These are phyloP conservation scores for Malassezia dermatis DNA, from an alignment of 1,284 basidiomycete species.

Conservation along the genomic window DNA sequence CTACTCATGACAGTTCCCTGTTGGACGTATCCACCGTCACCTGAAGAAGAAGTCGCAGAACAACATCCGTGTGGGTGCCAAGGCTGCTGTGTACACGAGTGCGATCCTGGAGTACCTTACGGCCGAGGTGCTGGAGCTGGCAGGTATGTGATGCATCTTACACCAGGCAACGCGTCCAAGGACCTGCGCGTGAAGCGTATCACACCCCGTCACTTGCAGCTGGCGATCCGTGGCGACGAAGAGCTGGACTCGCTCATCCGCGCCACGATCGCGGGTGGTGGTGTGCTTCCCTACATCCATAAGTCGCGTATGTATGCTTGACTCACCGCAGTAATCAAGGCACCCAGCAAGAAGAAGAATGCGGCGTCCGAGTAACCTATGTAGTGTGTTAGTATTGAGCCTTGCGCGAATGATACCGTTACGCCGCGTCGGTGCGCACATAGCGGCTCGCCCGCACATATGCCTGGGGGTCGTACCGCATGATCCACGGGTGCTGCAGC, in stretches of 20 bases:
- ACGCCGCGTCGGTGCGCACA: not conserved
- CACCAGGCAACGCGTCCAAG: constrained; percentile 82
- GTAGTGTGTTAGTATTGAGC: constrained; percentile 1
- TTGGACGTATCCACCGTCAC: constrained; percentile 89
- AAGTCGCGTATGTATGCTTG: constrained; percentile 52
- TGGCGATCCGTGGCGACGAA: constrained; percentile 91
- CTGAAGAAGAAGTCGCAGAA: constrained; percentile 84
- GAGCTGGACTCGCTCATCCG: constrained; percentile 59
- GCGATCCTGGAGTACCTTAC: constrained; percentile 83
- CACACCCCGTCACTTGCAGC: constrained; percentile 81
- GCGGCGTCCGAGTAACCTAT: constrained; percentile 6
- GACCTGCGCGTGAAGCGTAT: constrained; percentile 93
- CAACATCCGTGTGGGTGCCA: constrained; percentile 82
- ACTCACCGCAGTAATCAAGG: constrained; percentile 18
- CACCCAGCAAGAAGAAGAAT: constrained; percentile 17
- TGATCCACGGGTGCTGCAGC: constrained; percentile 80
- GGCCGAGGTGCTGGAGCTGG: constrained; percentile 78
- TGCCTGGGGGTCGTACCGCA: constrained; percentile 56
- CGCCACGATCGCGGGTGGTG: constrained; percentile 62
- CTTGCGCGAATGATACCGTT: not conserved
- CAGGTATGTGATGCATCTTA: constrained; percentile 55
- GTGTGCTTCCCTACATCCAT: constrained; percentile 93
- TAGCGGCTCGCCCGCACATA: constrained; percentile 21
- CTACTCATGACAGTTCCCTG: constrained; percentile 60
- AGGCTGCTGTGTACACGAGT: constrained; percentile 82